Conservation (phyloP, 495 filamentous ascomycete species). For the Articulospora tetracladia region DNA sequence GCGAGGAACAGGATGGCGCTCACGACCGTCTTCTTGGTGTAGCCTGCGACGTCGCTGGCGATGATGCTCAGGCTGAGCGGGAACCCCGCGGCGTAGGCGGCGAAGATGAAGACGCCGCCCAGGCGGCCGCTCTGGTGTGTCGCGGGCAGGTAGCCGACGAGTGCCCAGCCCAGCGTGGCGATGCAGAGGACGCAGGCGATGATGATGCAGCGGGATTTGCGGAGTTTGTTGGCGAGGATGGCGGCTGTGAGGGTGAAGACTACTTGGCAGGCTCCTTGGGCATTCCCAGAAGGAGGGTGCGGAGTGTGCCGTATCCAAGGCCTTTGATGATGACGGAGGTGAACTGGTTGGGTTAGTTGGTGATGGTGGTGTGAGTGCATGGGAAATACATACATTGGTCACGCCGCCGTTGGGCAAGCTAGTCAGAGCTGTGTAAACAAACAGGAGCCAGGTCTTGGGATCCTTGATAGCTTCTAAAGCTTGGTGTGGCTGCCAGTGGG, state of each 20-base stretch:
- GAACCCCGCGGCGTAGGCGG: constrained; percentile 5
- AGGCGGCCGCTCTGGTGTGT: constrained; percentile 30
- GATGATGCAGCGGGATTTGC: constrained; percentile 13
- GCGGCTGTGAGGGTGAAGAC: constrained; percentile 2
- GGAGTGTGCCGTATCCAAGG: constrained; percentile 2
- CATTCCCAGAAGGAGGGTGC: constrained; percentile 8
- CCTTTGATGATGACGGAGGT: constrained; percentile 14
- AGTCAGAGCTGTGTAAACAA: constrained; percentile 42
- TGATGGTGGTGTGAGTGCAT: neutral
- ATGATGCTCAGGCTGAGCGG: constrained; percentile 9
- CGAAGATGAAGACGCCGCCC: constrained; percentile 3
- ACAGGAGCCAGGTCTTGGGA: constrained; percentile 56
- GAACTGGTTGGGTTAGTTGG: constrained; percentile 8
- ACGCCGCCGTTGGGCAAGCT: constrained; percentile 53
- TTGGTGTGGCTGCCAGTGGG: constrained; percentile 31
- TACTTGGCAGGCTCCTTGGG: constrained; percentile 13
- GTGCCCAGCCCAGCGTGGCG: constrained; percentile 51
- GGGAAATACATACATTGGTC: constrained; percentile 29
- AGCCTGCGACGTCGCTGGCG: constrained; percentile 61
- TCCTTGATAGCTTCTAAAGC: constrained; percentile 51
- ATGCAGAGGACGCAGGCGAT: constrained; percentile 9
- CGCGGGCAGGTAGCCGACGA: constrained; percentile 60
- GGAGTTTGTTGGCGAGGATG: constrained; percentile 10
- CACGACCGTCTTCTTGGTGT: constrained; percentile 70
- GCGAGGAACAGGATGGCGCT: constrained; percentile 54